Evolutionary conservation across 176 grass and related monocot species (phyloP), one percentile per base, ranked within the genome.

Genomic region (Elaeis guineensis): DNA sequence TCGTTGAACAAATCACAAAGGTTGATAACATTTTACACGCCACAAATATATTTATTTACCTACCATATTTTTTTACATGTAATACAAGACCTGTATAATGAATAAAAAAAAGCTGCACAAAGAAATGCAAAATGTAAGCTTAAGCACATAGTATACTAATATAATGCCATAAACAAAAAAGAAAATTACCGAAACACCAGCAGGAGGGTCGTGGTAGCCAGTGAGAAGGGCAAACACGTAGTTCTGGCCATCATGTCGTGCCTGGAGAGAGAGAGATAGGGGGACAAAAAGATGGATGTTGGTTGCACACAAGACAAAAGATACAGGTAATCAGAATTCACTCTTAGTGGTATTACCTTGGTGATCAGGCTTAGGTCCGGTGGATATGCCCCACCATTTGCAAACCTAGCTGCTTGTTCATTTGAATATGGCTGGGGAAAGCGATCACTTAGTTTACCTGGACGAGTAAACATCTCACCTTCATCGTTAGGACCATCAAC

Each of bases 221-320:
- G 93, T 98, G 59, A 98, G 84, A 80, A 98, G 93, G 69, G 84
- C 75, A 74, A 97, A 98, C 14, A 89, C 93, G 3, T 98, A 98
- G 84, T 86, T 98, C 72, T 98, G 93, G 14, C 93, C 93, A 62
- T 75, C 80, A 71, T 98, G 93, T 75, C 93, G 83, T 25, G 93
- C 93, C 93, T 98, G 61, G 30, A 62, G 2, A 70, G 69, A 22
- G 60, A 29, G 28, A 30, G 1, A 50, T 35, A 49, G 55, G 32
- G 72, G 4, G 68, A 39, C 57, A 54, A 44, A 23, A 39, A 79
- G 23, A 7, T 24, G 61, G 26, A 51, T 35, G 59, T 52, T n/a
- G 8, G 50, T 5, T 16, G 52, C 6, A 66, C 17, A 39, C 49
- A 69, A 76, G 17, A 62, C 59, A 18, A 52, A 21, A 63, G 11